Evolutionary conservation across 1,284 basidiomycete species (phyloP).

Genomic region (Cryptococcus maquisensis): DNA sequence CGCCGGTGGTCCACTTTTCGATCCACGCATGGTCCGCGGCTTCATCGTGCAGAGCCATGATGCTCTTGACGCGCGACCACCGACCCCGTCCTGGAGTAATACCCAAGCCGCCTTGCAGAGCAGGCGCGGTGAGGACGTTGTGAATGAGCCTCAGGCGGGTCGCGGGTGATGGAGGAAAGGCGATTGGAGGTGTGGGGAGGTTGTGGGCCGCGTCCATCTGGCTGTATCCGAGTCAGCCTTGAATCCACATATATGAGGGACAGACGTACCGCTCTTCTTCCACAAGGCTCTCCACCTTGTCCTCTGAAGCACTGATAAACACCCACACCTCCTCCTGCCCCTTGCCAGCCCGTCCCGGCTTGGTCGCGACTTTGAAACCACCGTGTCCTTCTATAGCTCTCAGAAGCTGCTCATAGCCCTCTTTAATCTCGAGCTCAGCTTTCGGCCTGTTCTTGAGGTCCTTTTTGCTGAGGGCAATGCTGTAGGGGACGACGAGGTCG

Average conservation of each 20-base stretch:
- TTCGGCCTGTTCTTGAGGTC: conserved; percentile 9
- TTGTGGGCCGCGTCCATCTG: conserved; percentile 38
- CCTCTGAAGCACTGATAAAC: conserved; percentile 67
- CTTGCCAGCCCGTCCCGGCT: conserved; percentile 24
- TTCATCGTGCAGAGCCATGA: conserved; percentile 78
- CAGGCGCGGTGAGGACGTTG: conserved; percentile 65
- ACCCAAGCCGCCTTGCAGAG: conserved; percentile 69
- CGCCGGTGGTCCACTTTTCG: conserved; percentile 38
- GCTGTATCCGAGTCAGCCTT: conserved; percentile 8
- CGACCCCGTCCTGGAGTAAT: conserved; percentile 64
- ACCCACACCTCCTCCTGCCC: conserved; percentile 69
- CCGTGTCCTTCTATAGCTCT: conserved; percentile 35
- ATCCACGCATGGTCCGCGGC: conserved; percentile 53
- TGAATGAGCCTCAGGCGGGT: conserved; percentile 68
- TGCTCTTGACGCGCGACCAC: conserved; percentile 73
- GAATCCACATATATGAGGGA: neutral
- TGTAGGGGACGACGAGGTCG: conserved; percentile 44
- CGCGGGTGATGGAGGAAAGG: conserved; percentile 57
- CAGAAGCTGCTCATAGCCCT: conserved; percentile 36
- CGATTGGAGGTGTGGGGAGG: conserved; percentile 61
- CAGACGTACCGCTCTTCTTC: conserved; percentile 66
- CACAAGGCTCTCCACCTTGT: conserved; percentile 62
- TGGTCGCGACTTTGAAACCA: conserved; percentile 35
- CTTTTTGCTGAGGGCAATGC: conserved; percentile 14
- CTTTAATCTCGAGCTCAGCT: conserved; percentile 28